phyloP scores from a whole-genome alignment of 495 filamentous ascomycete species.

The Neurospora sublineolata region DNA sequence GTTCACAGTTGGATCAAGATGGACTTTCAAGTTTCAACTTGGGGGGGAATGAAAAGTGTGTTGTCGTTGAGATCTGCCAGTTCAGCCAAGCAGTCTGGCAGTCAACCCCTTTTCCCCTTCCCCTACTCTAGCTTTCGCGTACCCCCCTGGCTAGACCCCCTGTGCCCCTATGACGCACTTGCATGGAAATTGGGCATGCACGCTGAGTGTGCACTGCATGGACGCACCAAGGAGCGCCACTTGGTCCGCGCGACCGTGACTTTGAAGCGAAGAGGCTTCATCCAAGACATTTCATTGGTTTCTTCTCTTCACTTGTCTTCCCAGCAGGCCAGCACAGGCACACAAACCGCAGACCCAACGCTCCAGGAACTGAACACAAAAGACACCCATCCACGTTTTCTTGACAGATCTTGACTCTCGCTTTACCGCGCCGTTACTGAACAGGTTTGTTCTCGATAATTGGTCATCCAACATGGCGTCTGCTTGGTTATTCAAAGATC shows the following conservation, averaged over 20 bases:
- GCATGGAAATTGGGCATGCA: slow-evolving; percentile 2
- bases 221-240: slow-evolving; percentile 14
- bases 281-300: neutral
- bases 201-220: slow-evolving; percentile 6
- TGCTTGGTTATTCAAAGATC: neutral
- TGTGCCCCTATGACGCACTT: slow-evolving; percentile 24
- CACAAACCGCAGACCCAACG: neutral
- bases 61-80: too few relatives aligned
- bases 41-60: too few relatives aligned
- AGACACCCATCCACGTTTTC: neutral
- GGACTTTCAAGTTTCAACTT: neutral
- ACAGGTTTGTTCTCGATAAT: neutral
- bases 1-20: neutral
- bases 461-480: neutral
- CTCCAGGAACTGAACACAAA: neutral
- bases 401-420: neutral
- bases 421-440: neutral
- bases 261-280: neutral
- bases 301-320: neutral
- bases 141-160: neutral
- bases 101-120: neutral
- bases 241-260: slow-evolving; percentile 6
- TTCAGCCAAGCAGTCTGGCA: neutral
- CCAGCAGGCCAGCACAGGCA: neutral
- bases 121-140: neutral